Evolutionary conservation across 73 alveolate species (phyloP).

Genomic region (Blepharisma japonicum): DNA sequence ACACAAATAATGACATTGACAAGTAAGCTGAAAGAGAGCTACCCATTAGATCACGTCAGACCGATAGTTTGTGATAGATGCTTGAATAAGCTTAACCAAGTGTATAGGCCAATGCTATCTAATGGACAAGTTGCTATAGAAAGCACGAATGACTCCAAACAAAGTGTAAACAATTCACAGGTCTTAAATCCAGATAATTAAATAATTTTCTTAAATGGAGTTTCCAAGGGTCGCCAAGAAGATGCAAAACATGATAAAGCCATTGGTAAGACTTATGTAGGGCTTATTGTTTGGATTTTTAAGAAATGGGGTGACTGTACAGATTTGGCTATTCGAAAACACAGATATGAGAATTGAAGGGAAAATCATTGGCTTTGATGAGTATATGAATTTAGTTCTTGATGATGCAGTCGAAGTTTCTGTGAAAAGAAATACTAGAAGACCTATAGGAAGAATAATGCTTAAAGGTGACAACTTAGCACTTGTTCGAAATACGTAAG

Average conservation of each 20-base stretch:
- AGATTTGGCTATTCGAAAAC: slow-evolving; percentile 73
- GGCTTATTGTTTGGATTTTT: slow-evolving; percentile 37
- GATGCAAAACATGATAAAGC: slow-evolving; percentile 56
- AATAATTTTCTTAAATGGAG: slow-evolving; percentile 4
- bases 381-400: slow-evolving; percentile 71
- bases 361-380: slow-evolving; percentile 66
- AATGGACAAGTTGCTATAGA: slow-evolving; percentile 1
- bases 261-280: slow-evolving; percentile 55
- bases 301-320: slow-evolving; percentile 56
- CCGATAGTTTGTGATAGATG: slow-evolving; percentile 10
- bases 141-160: neutral
- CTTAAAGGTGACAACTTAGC: slow-evolving; percentile 77
- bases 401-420: slow-evolving; percentile 71
- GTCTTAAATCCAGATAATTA: no score
- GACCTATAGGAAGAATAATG: slow-evolving; percentile 66
- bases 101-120: neutral
- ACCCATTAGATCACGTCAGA: slow-evolving; percentile 12
- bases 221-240: slow-evolving; percentile 35
- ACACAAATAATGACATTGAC: slow-evolving; percentile 1
- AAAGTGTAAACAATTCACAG: no score
- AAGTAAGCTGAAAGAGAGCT: slow-evolving; percentile 1
- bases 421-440: slow-evolving; percentile 55
- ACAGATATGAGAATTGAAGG: slow-evolving; percentile 71
- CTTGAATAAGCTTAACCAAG: neutral
- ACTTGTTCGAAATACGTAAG: slow-evolving; percentile 34